Evolutionary conservation across 352 stramenopile species (phyloP).

Genomic region (Pythium grandisporangium): DNA sequence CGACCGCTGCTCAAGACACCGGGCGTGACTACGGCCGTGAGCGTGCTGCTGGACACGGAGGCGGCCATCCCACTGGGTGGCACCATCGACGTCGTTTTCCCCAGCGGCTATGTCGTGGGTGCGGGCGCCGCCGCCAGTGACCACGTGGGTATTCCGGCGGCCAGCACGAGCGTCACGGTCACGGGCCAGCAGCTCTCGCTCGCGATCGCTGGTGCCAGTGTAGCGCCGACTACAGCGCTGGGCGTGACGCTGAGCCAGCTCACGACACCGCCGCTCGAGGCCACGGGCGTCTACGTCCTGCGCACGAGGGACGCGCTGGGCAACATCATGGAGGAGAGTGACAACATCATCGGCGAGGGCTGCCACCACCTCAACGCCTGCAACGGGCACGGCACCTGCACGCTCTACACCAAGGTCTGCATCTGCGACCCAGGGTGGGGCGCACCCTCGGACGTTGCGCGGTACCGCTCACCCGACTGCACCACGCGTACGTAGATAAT

Average conservation of each 20-base stretch:
- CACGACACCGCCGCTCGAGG: constrained; percentile 32
- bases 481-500: constrained; percentile 52
- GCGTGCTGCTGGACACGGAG: constrained; percentile 27
- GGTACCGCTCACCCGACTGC: constrained; percentile 77
- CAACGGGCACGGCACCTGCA: constrained; percentile 73
- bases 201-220: constrained; percentile 17
- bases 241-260: constrained; percentile 33
- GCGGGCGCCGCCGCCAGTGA: constrained; percentile 13
- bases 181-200: constrained; percentile 19
- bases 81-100: constrained; percentile 41
- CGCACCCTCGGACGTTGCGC: constrained; percentile 46
- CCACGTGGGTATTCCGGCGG: constrained; percentile 20
- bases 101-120: constrained; percentile 22
- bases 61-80: constrained; percentile 27
- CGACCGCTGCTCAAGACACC: constrained; percentile 27
- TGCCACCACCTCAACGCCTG: constrained; percentile 74
- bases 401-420: constrained; percentile 49
- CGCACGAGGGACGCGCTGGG: constrained; percentile 29
- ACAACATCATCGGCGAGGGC: constrained; percentile 40
- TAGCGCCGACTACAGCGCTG: constrained; percentile 17
- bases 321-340: constrained; percentile 46
- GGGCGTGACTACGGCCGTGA: constrained; percentile 23
- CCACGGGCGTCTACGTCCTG: constrained; percentile 37
- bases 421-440: constrained; percentile 58
- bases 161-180: constrained; percentile 21